Evolutionary conservation across 768 basidiomycete genomes (phyloP), one percentile per base, ranked within the genome.

Genomic region (Postia placenta): DNA sequence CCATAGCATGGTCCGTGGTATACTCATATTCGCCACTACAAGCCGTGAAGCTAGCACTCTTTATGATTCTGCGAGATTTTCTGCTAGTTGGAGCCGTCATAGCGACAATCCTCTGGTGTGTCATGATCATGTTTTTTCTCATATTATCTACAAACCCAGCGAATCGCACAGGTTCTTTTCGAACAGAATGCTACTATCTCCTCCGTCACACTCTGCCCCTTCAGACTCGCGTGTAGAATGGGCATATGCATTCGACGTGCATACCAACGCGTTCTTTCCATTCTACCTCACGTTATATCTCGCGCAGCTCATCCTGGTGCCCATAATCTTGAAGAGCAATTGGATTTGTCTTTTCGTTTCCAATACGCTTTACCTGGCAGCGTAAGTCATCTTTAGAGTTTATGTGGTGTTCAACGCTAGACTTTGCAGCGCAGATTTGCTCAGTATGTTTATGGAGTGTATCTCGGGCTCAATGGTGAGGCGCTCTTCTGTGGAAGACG

Each of bases 211-310:
- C 64, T 78, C 83, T 24, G 75, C 83, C 11, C 78, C 77, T 0
- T 74, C 79, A n/a, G 82, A 87, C 56, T 80, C 86, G 38, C 68
- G 69, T 17, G 86, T 92, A 25, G 90, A 92, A 73, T 93, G 85
- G 89, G 88, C 86, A 3, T 98, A 96, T 66, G 92, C 90, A 11
- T 95, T 98, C 60, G 95, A 98, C 65, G 87, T 97, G 14, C 93
- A 96, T 67, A 94, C 87, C 51, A 97, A 98, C 60, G 86, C 92
- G 2, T 98, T 97, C 74, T 95, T 97, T 68, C 93, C 93, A 17
- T 72, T 93, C 51, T 95, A 89, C 68, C 78, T 96, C 51, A 85
- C 88, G 9, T 78, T 96, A 47, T 96, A 96, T 64, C 72, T 92
- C 50, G 87, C 87, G 0, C 91, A 97, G 62, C 75, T 96, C 11